These are phyloP conservation scores for Scheffersomyces stambukii DNA, from an alignment of 1,139 yeast species.

Conservation along the genomic window DNA sequence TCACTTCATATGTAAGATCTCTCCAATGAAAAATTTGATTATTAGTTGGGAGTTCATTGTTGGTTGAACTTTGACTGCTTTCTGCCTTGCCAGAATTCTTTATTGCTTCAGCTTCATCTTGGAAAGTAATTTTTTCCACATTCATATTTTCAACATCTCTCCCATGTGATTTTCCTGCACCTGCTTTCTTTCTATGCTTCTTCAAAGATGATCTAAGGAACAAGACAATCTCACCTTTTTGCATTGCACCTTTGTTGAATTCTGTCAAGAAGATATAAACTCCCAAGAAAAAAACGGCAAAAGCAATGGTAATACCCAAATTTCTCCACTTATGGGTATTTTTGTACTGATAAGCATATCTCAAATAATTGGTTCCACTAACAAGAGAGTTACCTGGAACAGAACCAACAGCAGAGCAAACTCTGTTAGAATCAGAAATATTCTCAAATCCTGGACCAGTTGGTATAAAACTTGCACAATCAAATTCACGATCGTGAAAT, in stretches of 20 bases:
- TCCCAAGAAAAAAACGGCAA: slow-evolving; percentile 48
- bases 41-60: slow-evolving; percentile 8
- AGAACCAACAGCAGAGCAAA: slow-evolving; percentile 66
- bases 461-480: slow-evolving; percentile 45
- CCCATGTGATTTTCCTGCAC: slow-evolving; percentile 7
- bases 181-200: slow-evolving; percentile 3
- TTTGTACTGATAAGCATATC: slow-evolving; percentile 41
- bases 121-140: slow-evolving; percentile 10
- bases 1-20: slow-evolving; percentile 68
- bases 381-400: slow-evolving; percentile 52
- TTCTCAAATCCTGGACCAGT: slow-evolving; percentile 43
- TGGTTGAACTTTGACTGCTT: not conserved
- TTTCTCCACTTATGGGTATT: slow-evolving; percentile 78
- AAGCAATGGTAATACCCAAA: slow-evolving; percentile 65
- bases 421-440: slow-evolving; percentile 20
- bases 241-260: slow-evolving; percentile 67
- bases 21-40: slow-evolving; percentile 71
- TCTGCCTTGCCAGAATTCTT: slow-evolving; percentile 18
- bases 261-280: slow-evolving; percentile 60
- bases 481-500: slow-evolving; percentile 43
- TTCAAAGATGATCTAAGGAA: slow-evolving; percentile 27
- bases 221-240: slow-evolving; percentile 77
- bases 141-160: slow-evolving; percentile 5
- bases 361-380: slow-evolving; percentile 55
- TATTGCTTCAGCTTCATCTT: slow-evolving; percentile 5